phyloP scores from a whole-genome alignment of 2,329 filamentous ascomycete species.

The Sporothrix inflata region DNA sequence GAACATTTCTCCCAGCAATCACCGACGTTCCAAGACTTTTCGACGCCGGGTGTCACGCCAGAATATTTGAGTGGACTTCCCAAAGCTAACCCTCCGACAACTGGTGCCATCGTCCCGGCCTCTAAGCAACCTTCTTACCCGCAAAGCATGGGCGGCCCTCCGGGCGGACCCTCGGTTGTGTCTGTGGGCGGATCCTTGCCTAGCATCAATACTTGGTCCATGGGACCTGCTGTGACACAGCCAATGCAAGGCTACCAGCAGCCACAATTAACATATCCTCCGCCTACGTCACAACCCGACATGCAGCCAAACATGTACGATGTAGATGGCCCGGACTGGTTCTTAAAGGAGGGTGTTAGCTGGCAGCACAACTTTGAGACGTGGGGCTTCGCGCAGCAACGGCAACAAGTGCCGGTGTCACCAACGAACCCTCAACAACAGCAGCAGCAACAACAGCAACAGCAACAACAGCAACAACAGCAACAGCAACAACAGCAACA shows the following conservation, averaged over 20 bases:
- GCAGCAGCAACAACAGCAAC: slow-evolving; percentile 24
- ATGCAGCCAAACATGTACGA: slow-evolving; percentile 40
- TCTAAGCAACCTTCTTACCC: background rate
- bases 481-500: slow-evolving; percentile 20
- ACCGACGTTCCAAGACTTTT: slow-evolving; percentile 36
- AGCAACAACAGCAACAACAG: slow-evolving; percentile 15
- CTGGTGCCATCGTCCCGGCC: background rate
- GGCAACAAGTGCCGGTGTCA: background rate
- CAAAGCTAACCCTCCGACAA: background rate
- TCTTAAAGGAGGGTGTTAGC: slow-evolving; percentile 59
- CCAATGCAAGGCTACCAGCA: slow-evolving; percentile 25
- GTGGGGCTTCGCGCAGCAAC: slow-evolving; percentile 49
- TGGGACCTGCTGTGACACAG: slow-evolving; percentile 10
- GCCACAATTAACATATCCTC: background rate
- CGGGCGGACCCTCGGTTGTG: background rate
- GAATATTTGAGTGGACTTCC: slow-evolving; percentile 25
- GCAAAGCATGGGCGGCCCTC: background rate
- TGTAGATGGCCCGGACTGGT: slow-evolving; percentile 60
- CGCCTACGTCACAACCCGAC: slow-evolving; percentile 14
- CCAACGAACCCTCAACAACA: slow-evolving; percentile 11
- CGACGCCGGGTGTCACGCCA: slow-evolving; percentile 28
- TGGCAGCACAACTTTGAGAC: slow-evolving; percentile 62
- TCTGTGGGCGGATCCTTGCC: slow-evolving; percentile 15
- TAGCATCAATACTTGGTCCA: slow-evolving; percentile 29
- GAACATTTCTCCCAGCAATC: slow-evolving; percentile 41